These are phyloP conservation scores for Excoecaria agallocha DNA, from an alignment of 345 rosid species.

Conservation along the genomic window DNA sequence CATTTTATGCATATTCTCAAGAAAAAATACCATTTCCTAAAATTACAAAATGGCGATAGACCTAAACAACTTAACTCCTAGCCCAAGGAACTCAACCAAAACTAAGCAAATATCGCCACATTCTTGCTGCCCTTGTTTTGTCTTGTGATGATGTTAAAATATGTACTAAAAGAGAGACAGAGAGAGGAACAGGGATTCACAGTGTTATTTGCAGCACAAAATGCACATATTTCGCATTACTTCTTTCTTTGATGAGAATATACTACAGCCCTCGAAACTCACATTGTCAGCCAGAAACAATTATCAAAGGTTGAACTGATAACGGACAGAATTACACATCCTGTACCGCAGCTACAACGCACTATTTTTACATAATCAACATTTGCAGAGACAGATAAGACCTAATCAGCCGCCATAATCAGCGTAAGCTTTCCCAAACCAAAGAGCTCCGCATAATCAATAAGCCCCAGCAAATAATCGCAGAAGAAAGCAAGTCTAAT, in stretches of 20 bases:
- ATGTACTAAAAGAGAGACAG: too few species aligned
- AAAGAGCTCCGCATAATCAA: too few species aligned
- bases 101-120: too few species aligned
- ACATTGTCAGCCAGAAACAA: conserved; percentile 29
- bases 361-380: conserved; percentile 30
- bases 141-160: too few species aligned
- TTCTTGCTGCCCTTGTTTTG: too few species aligned
- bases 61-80: too few species aligned
- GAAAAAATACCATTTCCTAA: too few species aligned
- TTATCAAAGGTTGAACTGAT: conserved; percentile 22
- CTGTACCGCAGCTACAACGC: conserved; percentile 24
- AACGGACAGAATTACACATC: conserved; percentile 24
- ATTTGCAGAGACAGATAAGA: conserved; percentile 25
- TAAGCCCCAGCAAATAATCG: too few species aligned
- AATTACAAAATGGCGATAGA: too few species aligned
- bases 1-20: too few species aligned
- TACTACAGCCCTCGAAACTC: conserved; percentile 27
- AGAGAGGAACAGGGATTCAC: neutral
- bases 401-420: conserved; percentile 11
- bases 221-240: neutral
- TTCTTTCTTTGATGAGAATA: conserved; percentile 22
- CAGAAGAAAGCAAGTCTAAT: too few species aligned
- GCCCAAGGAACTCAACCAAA: too few species aligned
- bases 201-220: neutral
- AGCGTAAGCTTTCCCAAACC: conserved; percentile 22